Base-by-base conservation (phyloP, 2,329 filamentous ascomycete genomes). In the Phoma sp. region DNA sequence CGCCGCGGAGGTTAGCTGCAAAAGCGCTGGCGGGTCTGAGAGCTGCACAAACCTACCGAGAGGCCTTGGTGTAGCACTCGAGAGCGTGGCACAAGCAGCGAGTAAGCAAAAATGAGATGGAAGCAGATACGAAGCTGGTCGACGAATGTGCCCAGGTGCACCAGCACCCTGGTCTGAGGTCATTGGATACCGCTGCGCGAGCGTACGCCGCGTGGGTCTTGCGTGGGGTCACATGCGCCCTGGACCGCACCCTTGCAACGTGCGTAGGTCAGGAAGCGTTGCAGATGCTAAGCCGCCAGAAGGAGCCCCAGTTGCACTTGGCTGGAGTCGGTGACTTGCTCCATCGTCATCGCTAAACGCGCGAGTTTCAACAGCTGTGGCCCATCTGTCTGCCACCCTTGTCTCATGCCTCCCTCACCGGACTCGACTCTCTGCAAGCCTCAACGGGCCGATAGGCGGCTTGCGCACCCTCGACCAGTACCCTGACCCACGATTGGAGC, bases 201-300 rank as follows among this genome's bases (percentile, higher is more conserved):
- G 35, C 21, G 21, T 13, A 6, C 29, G 29, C 29, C 29, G 46
- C 47, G 43, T 44, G 53, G 39, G 47, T 32, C 44, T 17, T 24
- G 37, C 33, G 39, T 32, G 43, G 49, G 29, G 38, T 53, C 48
- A 53, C 38, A 38, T 48, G 44, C 49, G 40, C 39, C 44, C 35
- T 35, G 56, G 13, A 24, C 45, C 62, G 55, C n/a, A 24, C 49
- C 62, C 57, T 52, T 19, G 43, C 45, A 55, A 53, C 59, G 3
- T 24, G 22, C 22, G 6, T 4, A 24, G 48, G 52, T 36, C 43
- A 32, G 46, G 52, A 53, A 58, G 52, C 59, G 40, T 58, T 48
- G 40, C 27, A 21, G 27, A 17, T 51, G 61, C 64, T 62, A 64
- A 62, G 60, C 41, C 58, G 64, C 62, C 55, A 65, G 49, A 38